Conservation (phyloP, 768 basidiomycete species). For the Mycena sanguinolenta region DNA sequence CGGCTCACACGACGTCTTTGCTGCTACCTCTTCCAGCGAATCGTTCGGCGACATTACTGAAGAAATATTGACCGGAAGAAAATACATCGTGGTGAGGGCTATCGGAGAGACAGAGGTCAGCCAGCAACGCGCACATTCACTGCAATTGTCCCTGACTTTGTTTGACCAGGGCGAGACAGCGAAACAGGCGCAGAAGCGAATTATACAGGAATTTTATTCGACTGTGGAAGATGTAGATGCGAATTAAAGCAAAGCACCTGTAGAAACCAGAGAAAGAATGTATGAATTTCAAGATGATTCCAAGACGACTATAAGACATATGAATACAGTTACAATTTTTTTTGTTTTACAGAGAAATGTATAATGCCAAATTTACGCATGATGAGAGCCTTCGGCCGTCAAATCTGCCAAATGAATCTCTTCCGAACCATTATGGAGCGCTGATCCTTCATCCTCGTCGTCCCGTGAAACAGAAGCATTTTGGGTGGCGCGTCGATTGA, state of each 20-base stretch:
- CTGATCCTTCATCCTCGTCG: constrained; percentile 20
- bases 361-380: background rate
- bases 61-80: constrained; percentile 81
- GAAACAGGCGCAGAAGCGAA: constrained; percentile 78
- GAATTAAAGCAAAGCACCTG: constrained; percentile 47
- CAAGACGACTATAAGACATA: no score
- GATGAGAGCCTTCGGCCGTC: background rate
- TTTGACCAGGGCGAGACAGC: constrained; percentile 67
- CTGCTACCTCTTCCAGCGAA: constrained; percentile 49
- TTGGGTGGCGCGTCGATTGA: background rate
- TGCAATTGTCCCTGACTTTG: constrained; percentile 17
- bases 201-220: constrained; percentile 90
- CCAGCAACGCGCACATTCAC: constrained; percentile 40
- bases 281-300: background rate
- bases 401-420: constrained; percentile 26
- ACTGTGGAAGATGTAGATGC: constrained; percentile 79
- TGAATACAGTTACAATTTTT: background rate
- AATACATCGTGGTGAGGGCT: constrained; percentile 82
- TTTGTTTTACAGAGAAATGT: background rate
- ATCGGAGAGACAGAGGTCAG: constrained; percentile 71
- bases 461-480: background rate
- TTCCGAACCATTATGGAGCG: constrained; percentile 8
- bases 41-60: constrained; percentile 75
- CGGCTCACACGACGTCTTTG: constrained; percentile 70
- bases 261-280: background rate